Base-by-base conservation (phyloP, 75 land plant species). In the Sequoia sempervirens region DNA sequence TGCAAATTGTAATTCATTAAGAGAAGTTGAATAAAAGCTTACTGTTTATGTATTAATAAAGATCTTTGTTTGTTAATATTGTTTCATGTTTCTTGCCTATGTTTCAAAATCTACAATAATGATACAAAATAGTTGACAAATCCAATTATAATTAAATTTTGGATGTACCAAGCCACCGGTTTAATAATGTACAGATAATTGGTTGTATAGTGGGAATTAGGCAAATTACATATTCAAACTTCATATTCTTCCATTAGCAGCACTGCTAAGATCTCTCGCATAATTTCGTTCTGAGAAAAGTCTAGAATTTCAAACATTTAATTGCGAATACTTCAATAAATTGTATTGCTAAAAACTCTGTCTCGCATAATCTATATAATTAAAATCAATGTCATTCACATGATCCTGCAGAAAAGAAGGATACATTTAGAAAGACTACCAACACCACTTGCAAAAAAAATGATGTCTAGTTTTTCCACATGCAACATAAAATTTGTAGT, bases 341-440 rank as follows among this genome's bases (percentile, higher is more conserved):
- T 87, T 85, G 66, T 95, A 95, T 82, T 89, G 91, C 40, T 85
- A 36, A 84, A 96, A 92, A 85, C 99, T 90, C 87, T 95, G 99
- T 85, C 92, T 90, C 32, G 99, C 95, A 88, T 96, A 96, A 76
- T 92, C 97, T 83, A 89, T 83, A 83, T 93, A 96, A 82, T 96
- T 91, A 79, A 96, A 96, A 82, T 96, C 99, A 41, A 96, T 95
- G 30, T 91, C 89, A 80, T 93, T 93, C 72, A 93, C 92, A 88
- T 91, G 86, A 34, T 84, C 89, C 95, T 93, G 90, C 18, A 83
- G 54, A 72, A 75, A 34, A 52, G 6, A 74, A 9, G 12, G 5
- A 20, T 13, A 40, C 15, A 81, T 17, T 54, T 81, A 46, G n/a
- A 52, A 70, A 81, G 82, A 52, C 2, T 53, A 81, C 2, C 26